Evolutionary conservation across 2,329 filamentous ascomycete genomes (phyloP).

Genomic region (Trichoderma polysporum): DNA sequence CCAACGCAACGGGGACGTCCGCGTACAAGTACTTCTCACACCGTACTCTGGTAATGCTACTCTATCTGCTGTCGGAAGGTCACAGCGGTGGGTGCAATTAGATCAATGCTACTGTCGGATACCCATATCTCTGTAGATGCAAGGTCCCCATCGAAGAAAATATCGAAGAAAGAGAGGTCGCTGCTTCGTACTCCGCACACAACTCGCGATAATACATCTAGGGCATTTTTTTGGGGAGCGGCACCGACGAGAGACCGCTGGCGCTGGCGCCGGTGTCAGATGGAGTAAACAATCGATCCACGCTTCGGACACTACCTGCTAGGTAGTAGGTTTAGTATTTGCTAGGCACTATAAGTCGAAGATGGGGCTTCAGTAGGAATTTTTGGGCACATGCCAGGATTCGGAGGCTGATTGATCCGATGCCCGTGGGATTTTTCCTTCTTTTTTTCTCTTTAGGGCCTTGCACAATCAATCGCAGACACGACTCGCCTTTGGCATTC

Average conservation of each 20-base stretch:
- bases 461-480: not conserved
- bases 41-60: not conserved
- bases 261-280: not conserved
- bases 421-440: not conserved
- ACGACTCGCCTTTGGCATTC: not conserved
- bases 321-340: not conserved
- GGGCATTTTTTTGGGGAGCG: not conserved
- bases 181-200: not conserved
- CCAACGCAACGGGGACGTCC: not conserved
- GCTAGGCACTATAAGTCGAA: too few species aligned
- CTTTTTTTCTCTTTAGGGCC: not conserved
- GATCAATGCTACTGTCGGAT: not conserved
- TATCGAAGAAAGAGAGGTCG: too few species aligned
- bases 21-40: not conserved
- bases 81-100: not conserved
- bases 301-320: too few species aligned
- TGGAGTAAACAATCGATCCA: not conserved
- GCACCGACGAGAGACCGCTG: not conserved
- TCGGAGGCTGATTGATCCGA: not conserved
- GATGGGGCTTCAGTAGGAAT: too few species aligned
- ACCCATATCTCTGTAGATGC: not conserved
- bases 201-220: not conserved
- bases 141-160: not conserved
- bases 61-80: conserved; percentile 1
- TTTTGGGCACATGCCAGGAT: not conserved